Base-by-base conservation (phyloP, 1,139 yeast genomes). In the Lodderomyces jiufengensis region DNA sequence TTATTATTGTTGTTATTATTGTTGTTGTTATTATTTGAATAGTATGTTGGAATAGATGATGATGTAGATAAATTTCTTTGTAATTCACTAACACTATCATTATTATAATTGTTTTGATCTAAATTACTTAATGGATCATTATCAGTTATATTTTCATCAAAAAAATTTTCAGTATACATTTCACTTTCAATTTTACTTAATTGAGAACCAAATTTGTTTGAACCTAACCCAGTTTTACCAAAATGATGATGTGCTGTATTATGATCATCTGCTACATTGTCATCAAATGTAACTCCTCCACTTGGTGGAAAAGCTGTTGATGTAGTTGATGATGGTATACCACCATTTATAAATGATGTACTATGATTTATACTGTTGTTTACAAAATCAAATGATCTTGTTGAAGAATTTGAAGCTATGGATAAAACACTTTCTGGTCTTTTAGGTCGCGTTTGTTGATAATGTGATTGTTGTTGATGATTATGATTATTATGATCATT, bases 401-500 rank as follows among this genome's bases (percentile, higher is more conserved):
- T 50, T n/a, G 73, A 66, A 8, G 70, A 63, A 39, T 62, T 66
- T 0, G 71, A 65, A 7, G 70, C 54, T 11, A 66, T 49, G 2
- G 73, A 67, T 42, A 68, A 45, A 9, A 65, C 73, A 42, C 72
- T 63, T 43, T 67, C 71, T 0, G 74, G 73, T 30, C 74, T 51
- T 39, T 59, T 61, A 2, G 68, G 66, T 32, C 66, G 55, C 36
- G 49, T 50, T 18, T 55, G 56, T 31, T 53, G 61, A 40, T 55
- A 51, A 30, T 16, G n/a, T n/a, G n/a, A 13, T 21, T 30, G 11
- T 18, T 18, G 20, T 18, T 18, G 12, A 18, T 18, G 20, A 18
- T 12, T 16, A 27, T 13, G 8, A 36, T 26, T 20, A 37, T 16
- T 9, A 15, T 24, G 11, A 22, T 27, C 9, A 20, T 20, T 12